Percentiles rank a stretch among this genome's conserved stretches.
Evolutionary conservation across 306 rosid species (phyloP).

Genomic region (Alnus rubra): DNA sequence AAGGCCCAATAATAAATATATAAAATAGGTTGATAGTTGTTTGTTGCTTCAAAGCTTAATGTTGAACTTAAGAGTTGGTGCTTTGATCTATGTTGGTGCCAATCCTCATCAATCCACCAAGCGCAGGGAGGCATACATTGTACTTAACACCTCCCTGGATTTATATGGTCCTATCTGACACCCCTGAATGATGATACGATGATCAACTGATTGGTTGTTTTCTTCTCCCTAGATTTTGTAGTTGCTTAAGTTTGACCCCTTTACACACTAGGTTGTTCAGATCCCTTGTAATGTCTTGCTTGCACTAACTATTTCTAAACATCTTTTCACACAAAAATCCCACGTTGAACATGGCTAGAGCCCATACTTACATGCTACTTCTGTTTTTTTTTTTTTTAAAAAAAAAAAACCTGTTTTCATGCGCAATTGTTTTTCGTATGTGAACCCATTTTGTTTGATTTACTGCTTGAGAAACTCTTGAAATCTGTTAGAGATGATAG

Average conservation of each 20-base stretch:
- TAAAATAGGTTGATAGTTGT: neutral
- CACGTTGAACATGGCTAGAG: neutral
- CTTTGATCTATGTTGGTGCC: neutral
- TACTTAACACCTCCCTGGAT: neutral
- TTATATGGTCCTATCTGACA: neutral
- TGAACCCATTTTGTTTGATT: neutral
- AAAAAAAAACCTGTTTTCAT: too few species aligned
- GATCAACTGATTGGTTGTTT: neutral
- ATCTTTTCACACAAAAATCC: neutral
- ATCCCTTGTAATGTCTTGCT: neutral
- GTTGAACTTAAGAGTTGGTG: conserved; percentile 1
- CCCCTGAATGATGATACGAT: neutral
- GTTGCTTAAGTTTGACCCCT: neutral
- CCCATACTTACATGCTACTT: neutral
- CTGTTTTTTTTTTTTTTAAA: neutral
- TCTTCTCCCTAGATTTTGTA: neutral
- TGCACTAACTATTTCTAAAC: neutral
- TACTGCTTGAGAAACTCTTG: neutral
- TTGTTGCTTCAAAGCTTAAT: neutral
- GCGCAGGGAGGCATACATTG: neutral
- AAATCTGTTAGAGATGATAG: neutral
- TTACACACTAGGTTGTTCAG: neutral
- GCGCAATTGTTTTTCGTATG: neutral
- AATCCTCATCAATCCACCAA: neutral
- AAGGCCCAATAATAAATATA: neutral